These are phyloP conservation scores for Odontarrhena argentea DNA, from an alignment of 345 rosid species.

Conservation along the genomic window DNA sequence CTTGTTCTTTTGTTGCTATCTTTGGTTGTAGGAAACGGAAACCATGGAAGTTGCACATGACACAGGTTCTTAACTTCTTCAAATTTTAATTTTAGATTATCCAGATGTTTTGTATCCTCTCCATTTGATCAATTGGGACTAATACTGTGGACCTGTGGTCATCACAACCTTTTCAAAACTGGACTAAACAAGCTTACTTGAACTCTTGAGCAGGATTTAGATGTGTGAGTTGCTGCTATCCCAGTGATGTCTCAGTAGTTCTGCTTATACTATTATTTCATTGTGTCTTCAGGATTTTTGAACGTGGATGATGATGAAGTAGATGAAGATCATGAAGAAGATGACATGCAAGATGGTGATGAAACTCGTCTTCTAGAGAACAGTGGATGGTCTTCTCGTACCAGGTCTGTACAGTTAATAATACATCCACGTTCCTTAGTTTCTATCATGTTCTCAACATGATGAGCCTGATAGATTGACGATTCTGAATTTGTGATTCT, in stretches of 20 bases:
- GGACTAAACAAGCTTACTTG: conserved; percentile 3
- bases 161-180: conserved; percentile 16
- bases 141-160: conserved; percentile 3
- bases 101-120: conserved; percentile 20
- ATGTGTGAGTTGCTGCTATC: conserved; percentile 21
- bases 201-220: conserved; percentile 20
- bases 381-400: conserved; percentile 98
- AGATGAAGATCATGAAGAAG: conserved; percentile 65
- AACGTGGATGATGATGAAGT: conserved; percentile 91
- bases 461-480: conserved; percentile 2
- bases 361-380: conserved; percentile 74
- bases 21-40: conserved; percentile 67
- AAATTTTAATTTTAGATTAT: conserved; percentile 6
- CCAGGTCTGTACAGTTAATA: conserved; percentile 59
- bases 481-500: conserved; percentile 11
- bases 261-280: conserved; percentile 11
- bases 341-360: conserved; percentile 49
- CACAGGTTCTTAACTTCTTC: conserved; percentile 66
- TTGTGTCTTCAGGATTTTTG: conserved; percentile 62
- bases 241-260: conserved; percentile 29
- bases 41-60: conserved; percentile 56
- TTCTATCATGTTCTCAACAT: conserved; percentile 13
- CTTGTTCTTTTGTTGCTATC: conserved; percentile 15
- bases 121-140: conserved; percentile 18
- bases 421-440: neutral